Percentiles rank a stretch among this genome's conserved stretches.
These are phyloP conservation scores for Botrytis squamosa DNA, from an alignment of 2,329 filamentous ascomycete species.

Conservation along the genomic window DNA sequence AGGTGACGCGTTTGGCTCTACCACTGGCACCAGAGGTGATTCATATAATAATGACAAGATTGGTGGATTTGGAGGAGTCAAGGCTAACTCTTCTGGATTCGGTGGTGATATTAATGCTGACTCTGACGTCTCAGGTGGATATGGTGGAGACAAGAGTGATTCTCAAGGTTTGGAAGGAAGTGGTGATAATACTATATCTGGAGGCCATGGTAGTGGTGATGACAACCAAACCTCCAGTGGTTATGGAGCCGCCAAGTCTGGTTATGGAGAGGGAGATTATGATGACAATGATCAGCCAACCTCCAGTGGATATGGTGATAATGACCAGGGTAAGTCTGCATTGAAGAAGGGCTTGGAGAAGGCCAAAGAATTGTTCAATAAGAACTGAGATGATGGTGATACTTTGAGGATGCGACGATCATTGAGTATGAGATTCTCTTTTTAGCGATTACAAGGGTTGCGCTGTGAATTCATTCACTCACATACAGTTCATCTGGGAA, in stretches of 20 bases:
- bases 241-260: neutral
- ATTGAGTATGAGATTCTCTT: neutral
- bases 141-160: neutral
- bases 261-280: neutral
- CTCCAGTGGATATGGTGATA: conserved; percentile 2
- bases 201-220: neutral
- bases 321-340: neutral
- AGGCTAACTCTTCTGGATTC: neutral
- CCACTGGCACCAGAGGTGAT: neutral
- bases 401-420: neutral
- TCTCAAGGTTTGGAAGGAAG: neutral
- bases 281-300: neutral
- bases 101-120: neutral
- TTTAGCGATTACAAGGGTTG: neutral
- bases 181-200: neutral
- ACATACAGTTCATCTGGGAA: neutral
- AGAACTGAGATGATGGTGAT: neutral
- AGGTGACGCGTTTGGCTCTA: neutral
- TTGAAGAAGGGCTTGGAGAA: conserved; percentile 13
- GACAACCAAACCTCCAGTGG: neutral
- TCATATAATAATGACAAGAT: neutral
- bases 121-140: neutral
- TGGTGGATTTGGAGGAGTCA: neutral
- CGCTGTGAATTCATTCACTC: neutral
- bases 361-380: neutral